These are phyloP conservation scores for Colletotrichum sp. DNA, from an alignment of 2,329 filamentous ascomycete genomes.

Conservation along the genomic window DNA sequence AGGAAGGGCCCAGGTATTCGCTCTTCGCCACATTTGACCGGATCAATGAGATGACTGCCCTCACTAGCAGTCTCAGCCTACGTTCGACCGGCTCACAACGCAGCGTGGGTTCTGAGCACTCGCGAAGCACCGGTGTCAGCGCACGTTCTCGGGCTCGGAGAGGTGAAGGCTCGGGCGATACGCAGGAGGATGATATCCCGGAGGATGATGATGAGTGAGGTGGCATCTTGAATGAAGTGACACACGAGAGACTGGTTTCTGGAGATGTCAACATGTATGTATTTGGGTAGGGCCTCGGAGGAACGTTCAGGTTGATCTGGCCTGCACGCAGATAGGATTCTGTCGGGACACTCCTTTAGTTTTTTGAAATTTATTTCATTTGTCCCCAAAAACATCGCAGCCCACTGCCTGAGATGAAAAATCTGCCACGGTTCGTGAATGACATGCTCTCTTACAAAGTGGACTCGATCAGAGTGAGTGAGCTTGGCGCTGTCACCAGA, in stretches of 20 bases:
- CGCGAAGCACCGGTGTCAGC: neutral
- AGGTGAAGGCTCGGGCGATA: neutral
- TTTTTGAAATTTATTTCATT: neutral
- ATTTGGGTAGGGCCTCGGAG: neutral
- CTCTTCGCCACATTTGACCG: no score
- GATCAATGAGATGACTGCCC: no score
- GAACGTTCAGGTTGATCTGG: neutral
- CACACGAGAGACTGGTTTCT: neutral
- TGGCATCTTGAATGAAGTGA: neutral
- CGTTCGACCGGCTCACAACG: neutral
- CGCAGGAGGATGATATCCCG: neutral
- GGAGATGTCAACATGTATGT: neutral
- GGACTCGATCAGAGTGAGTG: neutral
- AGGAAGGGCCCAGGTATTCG: neutral
- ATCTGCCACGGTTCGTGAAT: accelerated
- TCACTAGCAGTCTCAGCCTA: neutral
- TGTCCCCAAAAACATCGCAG: neutral
- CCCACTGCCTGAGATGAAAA: neutral
- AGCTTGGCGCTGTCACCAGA: neutral
- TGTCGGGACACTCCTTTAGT: neutral
- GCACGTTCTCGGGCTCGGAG: neutral
- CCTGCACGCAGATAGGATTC: neutral
- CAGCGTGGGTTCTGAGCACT: neutral
- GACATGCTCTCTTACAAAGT: neutral
- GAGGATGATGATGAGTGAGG: neutral